A percentile compares a stretch with the other conserved stretches of the same genome.
Evolutionary conservation across 441 rosid species (phyloP).

Genomic region (Erysimum pusillum): DNA sequence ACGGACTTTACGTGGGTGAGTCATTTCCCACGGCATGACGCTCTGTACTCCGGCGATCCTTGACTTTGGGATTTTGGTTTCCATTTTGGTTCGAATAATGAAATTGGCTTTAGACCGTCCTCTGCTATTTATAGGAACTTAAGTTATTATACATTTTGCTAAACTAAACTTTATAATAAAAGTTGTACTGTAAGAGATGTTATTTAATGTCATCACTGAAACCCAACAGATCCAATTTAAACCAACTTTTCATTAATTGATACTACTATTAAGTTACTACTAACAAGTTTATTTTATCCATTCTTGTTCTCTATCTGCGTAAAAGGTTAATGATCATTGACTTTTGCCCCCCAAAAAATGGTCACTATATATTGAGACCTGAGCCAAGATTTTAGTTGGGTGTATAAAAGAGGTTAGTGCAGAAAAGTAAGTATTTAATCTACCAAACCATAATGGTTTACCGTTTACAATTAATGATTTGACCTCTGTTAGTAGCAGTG

Average conservation of each 20-base stretch:
- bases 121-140: slow-evolving; percentile 32
- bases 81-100: slow-evolving; percentile 39
- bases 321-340: slow-evolving; percentile 33
- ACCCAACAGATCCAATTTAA: slow-evolving; percentile 22
- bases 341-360: neutral
- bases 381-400: slow-evolving; percentile 28
- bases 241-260: slow-evolving; percentile 22
- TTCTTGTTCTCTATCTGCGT: slow-evolving; percentile 8
- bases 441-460: neutral
- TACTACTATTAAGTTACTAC: too few relatives aligned
- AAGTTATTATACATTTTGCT: neutral
- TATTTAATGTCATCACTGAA: slow-evolving; percentile 4
- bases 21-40: slow-evolving; percentile 53
- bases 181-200: neutral
- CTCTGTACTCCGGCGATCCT: slow-evolving; percentile 58
- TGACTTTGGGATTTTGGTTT: slow-evolving; percentile 39
- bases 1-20: slow-evolving; percentile 58
- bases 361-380: neutral
- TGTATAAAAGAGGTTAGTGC: neutral
- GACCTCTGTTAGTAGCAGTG: neutral
- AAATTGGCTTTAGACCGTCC: neutral
- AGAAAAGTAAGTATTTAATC: neutral
- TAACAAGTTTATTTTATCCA: neutral
- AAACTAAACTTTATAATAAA: neutral
- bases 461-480: neutral